Evolutionary conservation across 371 early-diverging fungal species (phyloP).

Genomic region (Rhizomucor miehei): DNA sequence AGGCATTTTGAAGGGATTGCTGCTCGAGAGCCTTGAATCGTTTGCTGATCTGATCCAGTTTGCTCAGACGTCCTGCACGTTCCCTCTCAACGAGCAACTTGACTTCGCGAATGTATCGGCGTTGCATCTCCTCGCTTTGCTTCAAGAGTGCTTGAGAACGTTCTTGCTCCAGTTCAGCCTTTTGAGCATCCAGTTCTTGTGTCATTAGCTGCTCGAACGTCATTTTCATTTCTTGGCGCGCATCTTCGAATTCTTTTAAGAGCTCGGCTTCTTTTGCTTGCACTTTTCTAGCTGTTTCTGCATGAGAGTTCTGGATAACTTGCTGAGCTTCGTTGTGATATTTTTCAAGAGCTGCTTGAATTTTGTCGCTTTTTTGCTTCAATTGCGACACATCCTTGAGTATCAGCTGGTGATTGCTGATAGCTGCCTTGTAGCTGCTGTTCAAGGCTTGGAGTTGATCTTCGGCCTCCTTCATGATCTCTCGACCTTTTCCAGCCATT

Average conservation of each 20-base stretch:
- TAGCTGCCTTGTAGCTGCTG: conserved; percentile 13
- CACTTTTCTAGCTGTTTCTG: conserved; percentile 15
- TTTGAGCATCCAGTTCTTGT: conserved; percentile 35
- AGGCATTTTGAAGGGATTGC: conserved; percentile 54
- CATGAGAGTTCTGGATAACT: conserved; percentile 14
- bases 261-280: conserved; percentile 34
- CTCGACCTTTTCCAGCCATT: conserved; percentile 23
- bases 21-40: conserved; percentile 73
- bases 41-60: conserved; percentile 72
- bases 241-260: conserved; percentile 28
- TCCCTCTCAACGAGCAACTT: conserved; percentile 81
- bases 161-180: conserved; percentile 33
- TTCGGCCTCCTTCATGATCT: conserved; percentile 23
- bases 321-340: conserved; percentile 15
- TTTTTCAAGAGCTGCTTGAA: conserved; percentile 16
- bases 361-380: conserved; percentile 11
- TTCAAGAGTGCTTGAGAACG: conserved; percentile 37
- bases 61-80: conserved; percentile 81
- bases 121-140: conserved; percentile 50
- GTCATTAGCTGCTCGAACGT: conserved; percentile 25
- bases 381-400: conserved; percentile 19
- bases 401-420: conserved; percentile 18
- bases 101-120: conserved; percentile 64
- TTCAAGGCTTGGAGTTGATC: conserved; percentile 19
- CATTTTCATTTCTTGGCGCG: conserved; percentile 16